Percentiles rank a stretch among this genome's conserved stretches.
phyloP scores from a whole-genome alignment of 768 basidiomycete genomes.

The Suillus tomentosus region DNA sequence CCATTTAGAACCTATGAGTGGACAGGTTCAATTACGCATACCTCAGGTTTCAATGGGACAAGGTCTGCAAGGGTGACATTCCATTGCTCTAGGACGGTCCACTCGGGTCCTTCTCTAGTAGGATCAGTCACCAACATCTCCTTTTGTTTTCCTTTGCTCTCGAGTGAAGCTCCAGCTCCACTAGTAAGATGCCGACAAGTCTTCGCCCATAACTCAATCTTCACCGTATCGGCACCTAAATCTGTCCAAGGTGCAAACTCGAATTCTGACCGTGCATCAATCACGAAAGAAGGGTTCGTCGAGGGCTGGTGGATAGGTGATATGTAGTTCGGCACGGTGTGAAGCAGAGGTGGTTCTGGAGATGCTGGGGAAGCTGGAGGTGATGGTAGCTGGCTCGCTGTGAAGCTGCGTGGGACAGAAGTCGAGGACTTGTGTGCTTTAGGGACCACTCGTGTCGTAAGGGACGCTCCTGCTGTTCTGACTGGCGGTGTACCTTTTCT shows the following conservation, averaged over 20 bases:
- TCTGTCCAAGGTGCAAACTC: constrained; percentile 61
- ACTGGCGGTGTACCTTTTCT: constrained; percentile 20
- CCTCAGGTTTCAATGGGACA: constrained; percentile 60
- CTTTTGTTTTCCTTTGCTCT: constrained; percentile 50
- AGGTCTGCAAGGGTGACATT: constrained; percentile 60
- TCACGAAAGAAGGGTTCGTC: constrained; percentile 74
- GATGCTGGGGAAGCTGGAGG: constrained; percentile 22
- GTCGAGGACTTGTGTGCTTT: constrained; percentile 29
- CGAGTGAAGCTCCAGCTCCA: neutral
- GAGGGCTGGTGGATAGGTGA: constrained; percentile 82
- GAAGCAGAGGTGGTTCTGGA: constrained; percentile 17
- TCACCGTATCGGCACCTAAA: constrained; percentile 52
- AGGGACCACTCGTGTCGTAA: constrained; percentile 10
- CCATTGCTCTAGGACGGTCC: constrained; percentile 73
- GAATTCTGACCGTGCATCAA: constrained; percentile 51
- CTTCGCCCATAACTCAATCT: constrained; percentile 62
- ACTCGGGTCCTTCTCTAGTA: constrained; percentile 37
- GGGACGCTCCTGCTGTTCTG: constrained; percentile 22
- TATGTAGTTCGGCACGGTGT: constrained; percentile 61
- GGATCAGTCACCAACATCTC: constrained; percentile 27
- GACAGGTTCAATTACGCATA: constrained; percentile 38
- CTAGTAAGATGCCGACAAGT: constrained; percentile 22
- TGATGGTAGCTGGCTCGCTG: constrained; percentile 25
- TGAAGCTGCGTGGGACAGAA: constrained; percentile 27
- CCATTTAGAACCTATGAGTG: constrained; percentile 2